These are phyloP conservation scores for Orbilia oligospora DNA, from an alignment of 2,329 filamentous ascomycete species.

Conservation along the genomic window DNA sequence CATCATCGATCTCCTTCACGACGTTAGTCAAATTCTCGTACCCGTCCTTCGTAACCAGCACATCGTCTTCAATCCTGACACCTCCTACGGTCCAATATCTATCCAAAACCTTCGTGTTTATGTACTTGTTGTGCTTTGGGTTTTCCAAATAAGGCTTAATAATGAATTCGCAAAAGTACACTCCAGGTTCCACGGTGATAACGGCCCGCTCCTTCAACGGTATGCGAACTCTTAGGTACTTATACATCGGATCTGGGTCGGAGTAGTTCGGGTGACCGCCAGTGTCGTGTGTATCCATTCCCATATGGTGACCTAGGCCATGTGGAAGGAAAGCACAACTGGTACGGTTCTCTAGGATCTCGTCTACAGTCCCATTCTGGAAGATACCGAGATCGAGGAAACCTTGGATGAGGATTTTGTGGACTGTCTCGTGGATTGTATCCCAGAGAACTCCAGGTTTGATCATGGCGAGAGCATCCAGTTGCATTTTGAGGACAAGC, in stretches of 20 bases:
- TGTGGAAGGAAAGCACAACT: constrained; percentile 93
- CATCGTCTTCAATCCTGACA: constrained; percentile 70
- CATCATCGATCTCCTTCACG: constrained; percentile 76
- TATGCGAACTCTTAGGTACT: constrained; percentile 85
- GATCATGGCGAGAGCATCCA: constrained; percentile 79
- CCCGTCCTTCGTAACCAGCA: constrained; percentile 74
- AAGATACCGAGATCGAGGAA: constrained; percentile 83
- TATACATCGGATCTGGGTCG: constrained; percentile 87
- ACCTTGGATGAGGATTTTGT: constrained; percentile 85
- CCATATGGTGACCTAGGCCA: constrained; percentile 80
- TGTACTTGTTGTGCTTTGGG: constrained; percentile 80
- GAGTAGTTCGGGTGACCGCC: constrained; percentile 81
- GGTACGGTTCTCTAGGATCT: constrained; percentile 83
- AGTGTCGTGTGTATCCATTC: constrained; percentile 92
- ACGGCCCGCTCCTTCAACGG: constrained; percentile 82
- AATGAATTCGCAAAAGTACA: constrained; percentile 93
- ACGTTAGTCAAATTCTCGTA: constrained; percentile 81
- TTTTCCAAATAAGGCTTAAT: constrained; percentile 84
- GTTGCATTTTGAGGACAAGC: constrained; percentile 89
- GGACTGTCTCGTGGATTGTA: constrained; percentile 83
- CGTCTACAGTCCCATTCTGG: constrained; percentile 75
- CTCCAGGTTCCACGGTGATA: constrained; percentile 93
- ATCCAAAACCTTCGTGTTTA: constrained; percentile 79
- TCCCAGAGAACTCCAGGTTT: constrained; percentile 84
- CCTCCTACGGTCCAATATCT: constrained; percentile 87